Percentiles rank a stretch among this genome's conserved stretches.
phyloP scores from a whole-genome alignment of 805 yeast genomes.

The Kodamaea restingae region DNA sequence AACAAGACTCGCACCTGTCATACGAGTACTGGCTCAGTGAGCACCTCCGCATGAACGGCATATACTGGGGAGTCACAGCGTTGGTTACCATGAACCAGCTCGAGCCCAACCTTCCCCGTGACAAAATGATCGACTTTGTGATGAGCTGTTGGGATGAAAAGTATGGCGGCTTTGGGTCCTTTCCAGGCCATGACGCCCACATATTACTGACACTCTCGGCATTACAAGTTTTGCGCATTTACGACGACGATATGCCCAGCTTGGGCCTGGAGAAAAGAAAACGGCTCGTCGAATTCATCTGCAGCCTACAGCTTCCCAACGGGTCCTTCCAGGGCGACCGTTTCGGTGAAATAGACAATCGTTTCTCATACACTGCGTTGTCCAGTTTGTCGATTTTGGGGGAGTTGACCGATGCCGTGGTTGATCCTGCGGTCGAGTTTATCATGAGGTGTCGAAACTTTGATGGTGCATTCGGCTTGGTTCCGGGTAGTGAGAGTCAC shows the following conservation, averaged over 20 bases:
- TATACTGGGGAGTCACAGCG: conserved; percentile 93
- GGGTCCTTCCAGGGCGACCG: conserved; percentile 89
- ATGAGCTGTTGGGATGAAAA: conserved; percentile 54
- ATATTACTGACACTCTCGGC: conserved; percentile 81
- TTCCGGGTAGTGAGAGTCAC: conserved; percentile 94
- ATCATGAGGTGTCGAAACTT: conserved; percentile 74
- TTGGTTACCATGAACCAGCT: conserved; percentile 50
- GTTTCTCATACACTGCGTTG: conserved; percentile 82
- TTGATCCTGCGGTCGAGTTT: conserved; percentile 61
- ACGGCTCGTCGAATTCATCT: conserved; percentile 32
- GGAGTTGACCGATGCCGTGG: conserved; percentile 49
- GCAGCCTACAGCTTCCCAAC: conserved; percentile 45
- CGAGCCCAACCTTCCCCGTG: conserved; percentile 54
- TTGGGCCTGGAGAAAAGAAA: conserved; percentile 28
- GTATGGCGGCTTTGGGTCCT: conserved; percentile 85
- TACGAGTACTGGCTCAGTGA: conserved; percentile 86
- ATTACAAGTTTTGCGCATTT: conserved; percentile 69
- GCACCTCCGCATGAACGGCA: conserved; percentile 84
- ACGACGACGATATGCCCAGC: conserved; percentile 48
- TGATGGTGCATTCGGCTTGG: conserved; percentile 93
- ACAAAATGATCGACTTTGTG: conserved; percentile 67
- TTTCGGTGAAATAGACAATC: conserved; percentile 89
- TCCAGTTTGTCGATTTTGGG: conserved; percentile 71
- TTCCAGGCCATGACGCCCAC: conserved; percentile 87
- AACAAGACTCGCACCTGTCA: conserved; percentile 42